phyloP scores from a whole-genome alignment of 768 basidiomycete genomes.

The Boletus edulis region DNA sequence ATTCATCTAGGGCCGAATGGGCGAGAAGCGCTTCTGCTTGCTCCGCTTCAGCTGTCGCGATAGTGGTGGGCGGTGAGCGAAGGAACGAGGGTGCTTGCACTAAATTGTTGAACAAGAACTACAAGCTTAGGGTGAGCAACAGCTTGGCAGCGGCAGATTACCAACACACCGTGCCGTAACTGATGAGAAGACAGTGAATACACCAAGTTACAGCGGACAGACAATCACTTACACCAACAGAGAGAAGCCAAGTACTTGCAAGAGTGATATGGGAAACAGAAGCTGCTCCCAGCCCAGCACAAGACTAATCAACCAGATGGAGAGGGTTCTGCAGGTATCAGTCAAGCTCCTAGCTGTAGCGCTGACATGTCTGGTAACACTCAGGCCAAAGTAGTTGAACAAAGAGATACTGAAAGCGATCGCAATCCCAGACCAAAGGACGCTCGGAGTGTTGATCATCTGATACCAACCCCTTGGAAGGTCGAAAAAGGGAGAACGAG shows the following conservation, averaged over 20 bases:
- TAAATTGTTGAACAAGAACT: constrained; percentile 92
- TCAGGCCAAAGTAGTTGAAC: constrained; percentile 90
- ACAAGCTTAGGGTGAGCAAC: constrained; percentile 11
- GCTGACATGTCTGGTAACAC: constrained; percentile 89
- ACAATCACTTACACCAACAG: constrained; percentile 75
- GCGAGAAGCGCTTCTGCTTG: constrained; percentile 53
- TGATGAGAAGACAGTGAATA: constrained; percentile 29
- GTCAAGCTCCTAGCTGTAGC: constrained; percentile 90
- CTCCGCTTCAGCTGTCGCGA: constrained; percentile 45
- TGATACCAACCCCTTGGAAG: constrained; percentile 87
- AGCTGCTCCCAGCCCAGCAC: constrained; percentile 89
- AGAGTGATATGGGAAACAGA: constrained; percentile 73
- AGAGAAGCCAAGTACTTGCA: constrained; percentile 83
- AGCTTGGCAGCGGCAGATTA: constrained; percentile 4
- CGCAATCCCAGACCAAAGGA: constrained; percentile 64
- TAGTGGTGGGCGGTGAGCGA: constrained; percentile 37
- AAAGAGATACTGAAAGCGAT: constrained; percentile 75
- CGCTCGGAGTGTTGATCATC: constrained; percentile 74
- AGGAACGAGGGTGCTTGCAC: constrained; percentile 63
- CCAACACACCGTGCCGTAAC: constrained; percentile 77
- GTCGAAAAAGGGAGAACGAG: constrained; percentile 77
- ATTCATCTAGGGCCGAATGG: constrained; percentile 60
- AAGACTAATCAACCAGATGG: constrained; percentile 94
- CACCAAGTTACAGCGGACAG: background rate
- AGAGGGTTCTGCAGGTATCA: constrained; percentile 92